phyloP scores from a whole-genome alignment of 208 protist genomes.

The Acanthamoeba triangularis region DNA sequence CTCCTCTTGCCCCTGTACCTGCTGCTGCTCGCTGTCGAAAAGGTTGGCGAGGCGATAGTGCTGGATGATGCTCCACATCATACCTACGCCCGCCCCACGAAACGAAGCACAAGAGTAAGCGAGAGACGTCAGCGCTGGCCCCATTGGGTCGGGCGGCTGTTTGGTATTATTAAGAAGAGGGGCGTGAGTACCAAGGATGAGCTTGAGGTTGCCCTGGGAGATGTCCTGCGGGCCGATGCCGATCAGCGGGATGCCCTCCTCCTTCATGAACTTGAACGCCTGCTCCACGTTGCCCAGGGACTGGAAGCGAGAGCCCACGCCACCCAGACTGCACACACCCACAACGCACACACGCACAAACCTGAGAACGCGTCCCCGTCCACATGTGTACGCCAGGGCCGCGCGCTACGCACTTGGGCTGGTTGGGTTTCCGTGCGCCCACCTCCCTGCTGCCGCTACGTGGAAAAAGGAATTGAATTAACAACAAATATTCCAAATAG shows the following conservation, averaged over 20 bases:
- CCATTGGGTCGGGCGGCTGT: background rate
- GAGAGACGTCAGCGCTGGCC: too few relatives aligned
- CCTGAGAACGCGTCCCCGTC: background rate
- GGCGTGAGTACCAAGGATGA: too few relatives aligned
- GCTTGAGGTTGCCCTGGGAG: slow-evolving; percentile 67
- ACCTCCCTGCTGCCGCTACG: background rate
- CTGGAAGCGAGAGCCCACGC: slow-evolving; percentile 38
- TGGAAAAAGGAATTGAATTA: background rate
- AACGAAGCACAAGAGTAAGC: background rate
- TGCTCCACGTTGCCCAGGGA: slow-evolving; percentile 36
- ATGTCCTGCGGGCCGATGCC: slow-evolving; percentile 56
- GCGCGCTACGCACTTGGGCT: background rate
- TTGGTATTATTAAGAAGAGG: too few relatives aligned
- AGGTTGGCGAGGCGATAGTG: slow-evolving; percentile 39
- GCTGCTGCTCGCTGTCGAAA: background rate
- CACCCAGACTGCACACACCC: slow-evolving; percentile 11
- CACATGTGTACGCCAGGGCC: background rate
- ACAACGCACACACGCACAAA: background rate
- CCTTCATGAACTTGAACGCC: slow-evolving; percentile 58
- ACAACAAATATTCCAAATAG: too few relatives aligned
- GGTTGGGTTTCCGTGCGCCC: background rate
- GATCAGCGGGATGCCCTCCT: slow-evolving; percentile 31
- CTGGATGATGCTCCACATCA: slow-evolving; percentile 68
- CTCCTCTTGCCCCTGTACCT: background rate
- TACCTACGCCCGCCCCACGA: background rate